Percentiles rank a stretch among this genome's conserved stretches.
Conservation (phyloP, 139 green algal genomes). For the Haematococcus lacustris region DNA sequence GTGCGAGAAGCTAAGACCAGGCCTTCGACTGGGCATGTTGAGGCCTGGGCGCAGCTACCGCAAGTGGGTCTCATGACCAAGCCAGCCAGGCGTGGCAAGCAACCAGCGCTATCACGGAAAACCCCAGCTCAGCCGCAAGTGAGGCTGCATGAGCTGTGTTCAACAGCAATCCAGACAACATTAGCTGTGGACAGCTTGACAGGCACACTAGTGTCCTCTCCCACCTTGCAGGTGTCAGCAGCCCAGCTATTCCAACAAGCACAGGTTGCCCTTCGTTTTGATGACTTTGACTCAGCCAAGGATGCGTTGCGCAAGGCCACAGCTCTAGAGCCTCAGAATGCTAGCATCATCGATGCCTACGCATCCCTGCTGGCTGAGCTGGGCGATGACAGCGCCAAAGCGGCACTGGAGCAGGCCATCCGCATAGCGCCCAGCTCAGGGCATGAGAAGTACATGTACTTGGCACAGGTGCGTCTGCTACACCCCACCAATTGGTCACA, state of each 20-base stretch:
- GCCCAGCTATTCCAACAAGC: conserved; percentile 37
- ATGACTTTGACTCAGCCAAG: conserved; percentile 37
- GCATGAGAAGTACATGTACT: conserved; percentile 86
- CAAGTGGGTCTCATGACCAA: too few relatives aligned
- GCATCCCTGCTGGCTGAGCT: conserved; percentile 18
- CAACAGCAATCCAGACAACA: too few relatives aligned
- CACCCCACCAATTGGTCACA: conserved; percentile 16
- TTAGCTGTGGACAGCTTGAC: too few relatives aligned
- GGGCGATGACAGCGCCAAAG: neutral
- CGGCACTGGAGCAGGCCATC: conserved; percentile 4
- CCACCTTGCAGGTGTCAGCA: conserved; percentile 18
- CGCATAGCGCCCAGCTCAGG: conserved; percentile 17
- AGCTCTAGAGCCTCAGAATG: conserved; percentile 44
- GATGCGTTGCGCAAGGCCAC: conserved; percentile 18
- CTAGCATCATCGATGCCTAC: conserved; percentile 10
- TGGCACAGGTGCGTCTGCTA: conserved; percentile 61
- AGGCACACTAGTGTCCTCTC: too few relatives aligned
- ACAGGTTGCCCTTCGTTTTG: conserved; percentile 35
- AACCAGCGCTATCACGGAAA: too few relatives aligned
- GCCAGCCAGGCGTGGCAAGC: too few relatives aligned
- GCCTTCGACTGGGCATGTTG: too few relatives aligned
- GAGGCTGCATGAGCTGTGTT: too few relatives aligned
- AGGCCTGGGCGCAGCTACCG: too few relatives aligned
- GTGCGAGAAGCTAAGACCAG: too few relatives aligned
- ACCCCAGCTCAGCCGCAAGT: too few relatives aligned